phyloP scores from a whole-genome alignment of 768 basidiomycete species.

The Guyanaporus albipodus region DNA sequence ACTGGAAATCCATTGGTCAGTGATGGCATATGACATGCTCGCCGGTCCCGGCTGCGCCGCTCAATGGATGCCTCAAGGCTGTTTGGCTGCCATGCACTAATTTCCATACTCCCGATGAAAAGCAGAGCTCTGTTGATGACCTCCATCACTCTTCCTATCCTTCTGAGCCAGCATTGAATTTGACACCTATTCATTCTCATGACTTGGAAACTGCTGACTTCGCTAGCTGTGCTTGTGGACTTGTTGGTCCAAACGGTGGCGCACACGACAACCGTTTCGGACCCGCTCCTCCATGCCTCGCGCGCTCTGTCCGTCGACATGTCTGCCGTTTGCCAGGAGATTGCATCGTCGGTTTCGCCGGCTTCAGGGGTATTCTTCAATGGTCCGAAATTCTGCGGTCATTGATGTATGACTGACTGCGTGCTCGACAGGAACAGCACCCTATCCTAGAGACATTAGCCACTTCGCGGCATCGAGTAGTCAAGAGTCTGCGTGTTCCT shows the following conservation, averaged over 20 bases:
- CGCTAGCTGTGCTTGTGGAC: conserved; percentile 6
- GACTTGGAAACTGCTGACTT: conserved; percentile 4
- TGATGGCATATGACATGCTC: conserved; percentile 3
- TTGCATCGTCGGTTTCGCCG: conserved; percentile 19
- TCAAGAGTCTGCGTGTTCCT: conserved; percentile 46
- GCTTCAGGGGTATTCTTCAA: conserved; percentile 23
- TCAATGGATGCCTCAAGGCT: conserved; percentile 9
- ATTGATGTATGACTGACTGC: conserved; percentile 7
- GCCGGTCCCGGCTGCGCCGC: conserved; percentile 1
- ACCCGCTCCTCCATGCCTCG: background rate
- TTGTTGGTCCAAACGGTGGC: conserved; percentile 7
- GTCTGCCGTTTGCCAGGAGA: conserved; percentile 16
- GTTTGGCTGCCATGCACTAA: conserved; percentile 1
- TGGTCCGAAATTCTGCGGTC: conserved; percentile 8
- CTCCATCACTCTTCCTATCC: conserved; percentile 3
- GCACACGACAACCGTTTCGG: background rate
- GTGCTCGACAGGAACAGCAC: conserved; percentile 14
- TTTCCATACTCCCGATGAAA: conserved; percentile 7
- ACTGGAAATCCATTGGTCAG: background rate
- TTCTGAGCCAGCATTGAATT: conserved; percentile 5
- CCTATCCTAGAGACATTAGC: conserved; percentile 39
- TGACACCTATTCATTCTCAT: background rate
- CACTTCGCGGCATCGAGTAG: conserved; percentile 51
- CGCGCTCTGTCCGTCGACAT: background rate
- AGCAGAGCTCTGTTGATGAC: conserved; percentile 4